Evolutionary conservation across 805 yeast species (phyloP).

Genomic region (Brettanomyces anomalus): DNA sequence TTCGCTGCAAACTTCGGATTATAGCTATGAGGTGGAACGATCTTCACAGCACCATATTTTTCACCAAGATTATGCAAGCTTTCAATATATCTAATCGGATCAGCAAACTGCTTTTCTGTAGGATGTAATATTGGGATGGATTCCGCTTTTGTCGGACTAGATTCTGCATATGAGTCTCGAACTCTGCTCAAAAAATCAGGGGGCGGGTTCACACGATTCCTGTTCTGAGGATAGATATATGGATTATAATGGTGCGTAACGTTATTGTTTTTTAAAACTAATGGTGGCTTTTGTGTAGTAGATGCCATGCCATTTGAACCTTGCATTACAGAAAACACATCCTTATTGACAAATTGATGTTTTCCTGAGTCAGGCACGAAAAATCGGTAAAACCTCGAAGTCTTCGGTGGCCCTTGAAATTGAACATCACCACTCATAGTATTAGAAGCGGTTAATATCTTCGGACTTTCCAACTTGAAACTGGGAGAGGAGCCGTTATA

Average conservation of each 20-base stretch:
- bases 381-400: conserved; percentile 20
- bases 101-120: conserved; percentile 42
- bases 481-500: no score
- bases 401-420: conserved; percentile 15
- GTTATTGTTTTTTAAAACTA: neutral
- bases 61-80: conserved; percentile 42
- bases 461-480: no score
- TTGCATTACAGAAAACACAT: no score
- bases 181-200: conserved; percentile 24
- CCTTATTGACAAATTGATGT: neutral
- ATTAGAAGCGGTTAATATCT: neutral
- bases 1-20: conserved; percentile 24
- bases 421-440: neutral
- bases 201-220: conserved; percentile 35
- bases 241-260: conserved; percentile 34
- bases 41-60: conserved; percentile 65
- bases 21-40: conserved; percentile 45
- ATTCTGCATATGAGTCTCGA: neutral
- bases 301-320: neutral
- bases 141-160: neutral
- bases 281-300: conserved; percentile 4
- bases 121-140: conserved; percentile 52
- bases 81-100: conserved; percentile 62
- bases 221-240: conserved; percentile 35
- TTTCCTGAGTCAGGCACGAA: conserved; percentile 9